phyloP scores from a whole-genome alignment of 495 filamentous ascomycete genomes.

The Pseudotulostoma volvatum region DNA sequence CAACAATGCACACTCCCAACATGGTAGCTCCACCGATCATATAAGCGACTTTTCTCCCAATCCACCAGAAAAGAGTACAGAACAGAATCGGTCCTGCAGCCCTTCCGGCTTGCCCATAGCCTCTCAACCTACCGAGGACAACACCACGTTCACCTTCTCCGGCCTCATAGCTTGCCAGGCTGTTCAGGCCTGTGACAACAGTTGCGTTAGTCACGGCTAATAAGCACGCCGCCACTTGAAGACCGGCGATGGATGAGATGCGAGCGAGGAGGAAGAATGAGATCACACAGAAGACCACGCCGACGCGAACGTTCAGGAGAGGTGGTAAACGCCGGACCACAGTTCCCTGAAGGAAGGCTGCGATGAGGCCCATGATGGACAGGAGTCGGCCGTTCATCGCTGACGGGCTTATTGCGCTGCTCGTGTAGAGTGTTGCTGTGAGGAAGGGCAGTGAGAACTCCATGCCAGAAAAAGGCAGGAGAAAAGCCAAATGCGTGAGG shows the following conservation, averaged over 20 bases:
- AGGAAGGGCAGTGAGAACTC: slow-evolving; percentile 91
- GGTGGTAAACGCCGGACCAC: slow-evolving; percentile 70
- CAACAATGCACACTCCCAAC: slow-evolving; percentile 50
- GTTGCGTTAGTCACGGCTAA: slow-evolving; percentile 81
- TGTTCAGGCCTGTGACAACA: slow-evolving; percentile 87
- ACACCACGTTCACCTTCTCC: slow-evolving; percentile 62
- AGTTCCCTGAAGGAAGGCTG: slow-evolving; percentile 73
- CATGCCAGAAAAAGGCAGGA: slow-evolving; percentile 94
- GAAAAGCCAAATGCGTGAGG: slow-evolving; percentile 71
- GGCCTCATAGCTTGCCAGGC: slow-evolving; percentile 78
- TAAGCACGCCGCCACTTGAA: slow-evolving; percentile 68
- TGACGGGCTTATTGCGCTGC: slow-evolving; percentile 37
- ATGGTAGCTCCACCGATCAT: slow-evolving; percentile 65
- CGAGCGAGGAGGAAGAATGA: slow-evolving; percentile 71
- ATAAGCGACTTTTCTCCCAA: slow-evolving; percentile 75
- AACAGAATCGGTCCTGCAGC: slow-evolving; percentile 78
- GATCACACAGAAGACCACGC: slow-evolving; percentile 56
- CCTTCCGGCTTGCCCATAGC: slow-evolving; percentile 74
- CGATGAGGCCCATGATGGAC: slow-evolving; percentile 84
- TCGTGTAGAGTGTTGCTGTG: slow-evolving; percentile 82
- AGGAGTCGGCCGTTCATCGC: slow-evolving; percentile 72
- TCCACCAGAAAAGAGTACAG: slow-evolving; percentile 99
- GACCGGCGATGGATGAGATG: slow-evolving; percentile 41
- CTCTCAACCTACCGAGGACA: slow-evolving; percentile 71
- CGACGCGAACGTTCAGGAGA: slow-evolving; percentile 57